Conservation (phyloP, 768 basidiomycete species). For the Gyrodon lividus region DNA sequence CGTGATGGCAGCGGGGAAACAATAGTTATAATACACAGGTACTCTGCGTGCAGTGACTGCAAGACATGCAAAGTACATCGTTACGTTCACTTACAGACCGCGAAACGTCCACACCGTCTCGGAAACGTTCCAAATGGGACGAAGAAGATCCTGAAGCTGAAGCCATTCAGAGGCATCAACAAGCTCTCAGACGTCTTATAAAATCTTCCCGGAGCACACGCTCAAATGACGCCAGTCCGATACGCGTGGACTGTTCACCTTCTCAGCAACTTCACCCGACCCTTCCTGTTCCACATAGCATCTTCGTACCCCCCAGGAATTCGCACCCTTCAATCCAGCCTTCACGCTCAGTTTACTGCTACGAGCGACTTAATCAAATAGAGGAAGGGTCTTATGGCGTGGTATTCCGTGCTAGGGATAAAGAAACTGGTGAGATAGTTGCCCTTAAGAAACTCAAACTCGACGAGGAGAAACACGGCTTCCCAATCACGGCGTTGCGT, state of each 20-base stretch:
- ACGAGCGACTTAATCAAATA: conserved; percentile 94
- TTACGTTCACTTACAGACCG: conserved; percentile 32
- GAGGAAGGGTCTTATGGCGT: conserved; percentile 98
- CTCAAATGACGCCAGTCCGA: conserved; percentile 15
- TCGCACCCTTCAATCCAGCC: conserved; percentile 77
- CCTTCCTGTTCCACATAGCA: conserved; percentile 46
- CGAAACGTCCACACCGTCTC: conserved; percentile 51
- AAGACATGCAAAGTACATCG: conserved; percentile 7
- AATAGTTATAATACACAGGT: no score
- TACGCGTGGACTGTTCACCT: conserved; percentile 16
- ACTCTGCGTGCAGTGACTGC: not conserved
- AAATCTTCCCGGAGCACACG: conserved; percentile 37
- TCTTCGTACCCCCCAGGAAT: conserved; percentile 73
- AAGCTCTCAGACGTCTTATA: conserved; percentile 53
- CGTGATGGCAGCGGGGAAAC: not conserved
- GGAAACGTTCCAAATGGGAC: conserved; percentile 80
- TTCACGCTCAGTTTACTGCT: conserved; percentile 91
- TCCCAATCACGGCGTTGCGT: conserved; percentile 93
- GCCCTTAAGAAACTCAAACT: conserved; percentile 97
- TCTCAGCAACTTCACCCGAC: conserved; percentile 12
- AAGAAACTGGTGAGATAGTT: conserved; percentile 92
- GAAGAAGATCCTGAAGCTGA: conserved; percentile 45
- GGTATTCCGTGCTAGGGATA: conserved; percentile 95
- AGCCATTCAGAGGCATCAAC: conserved; percentile 32
- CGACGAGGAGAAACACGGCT: conserved; percentile 98